Percentiles rank a stretch among this genome's conserved stretches.
Evolutionary conservation across 169 alveolate species (phyloP).

Genomic region (Plasmodium reichenowi): DNA sequence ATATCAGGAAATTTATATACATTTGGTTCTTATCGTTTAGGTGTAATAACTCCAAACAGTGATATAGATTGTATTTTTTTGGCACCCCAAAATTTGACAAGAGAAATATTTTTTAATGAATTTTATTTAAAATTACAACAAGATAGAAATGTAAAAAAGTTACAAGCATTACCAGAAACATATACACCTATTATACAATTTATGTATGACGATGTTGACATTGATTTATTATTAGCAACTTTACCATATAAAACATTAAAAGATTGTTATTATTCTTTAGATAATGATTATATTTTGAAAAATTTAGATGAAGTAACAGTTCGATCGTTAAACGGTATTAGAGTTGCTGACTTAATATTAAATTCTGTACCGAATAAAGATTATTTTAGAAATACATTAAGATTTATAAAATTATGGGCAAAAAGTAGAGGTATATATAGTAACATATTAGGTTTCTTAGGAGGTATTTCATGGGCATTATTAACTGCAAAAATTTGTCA

Average conservation of each 20-base stretch:
- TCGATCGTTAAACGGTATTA: slow-evolving; percentile 93
- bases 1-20: slow-evolving; percentile 95
- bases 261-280: slow-evolving; percentile 87
- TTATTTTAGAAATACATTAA: slow-evolving; percentile 93
- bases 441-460: slow-evolving; percentile 97
- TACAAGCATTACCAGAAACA: slow-evolving; percentile 96
- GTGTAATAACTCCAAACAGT: slow-evolving; percentile 97
- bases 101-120: slow-evolving; percentile 94
- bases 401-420: slow-evolving; percentile 98
- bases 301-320: slow-evolving; percentile 93
- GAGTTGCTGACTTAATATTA: slow-evolving; percentile 96
- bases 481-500: slow-evolving; percentile 98
- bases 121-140: slow-evolving; percentile 92
- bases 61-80: slow-evolving; percentile 99
- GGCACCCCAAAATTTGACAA: slow-evolving; percentile 95
- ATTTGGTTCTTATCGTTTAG: slow-evolving; percentile 98
- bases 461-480: slow-evolving; percentile 99
- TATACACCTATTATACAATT: slow-evolving; percentile 97
- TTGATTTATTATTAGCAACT: slow-evolving; percentile 97
- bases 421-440: slow-evolving; percentile 97
- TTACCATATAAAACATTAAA: slow-evolving; percentile 88
- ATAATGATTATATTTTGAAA: slow-evolving; percentile 86
- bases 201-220: slow-evolving; percentile 94
- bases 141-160: slow-evolving; percentile 92
- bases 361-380: slow-evolving; percentile 94